Base-by-base conservation (phyloP, 2,329 filamentous ascomycete genomes). In the Exophiala spinifera region DNA sequence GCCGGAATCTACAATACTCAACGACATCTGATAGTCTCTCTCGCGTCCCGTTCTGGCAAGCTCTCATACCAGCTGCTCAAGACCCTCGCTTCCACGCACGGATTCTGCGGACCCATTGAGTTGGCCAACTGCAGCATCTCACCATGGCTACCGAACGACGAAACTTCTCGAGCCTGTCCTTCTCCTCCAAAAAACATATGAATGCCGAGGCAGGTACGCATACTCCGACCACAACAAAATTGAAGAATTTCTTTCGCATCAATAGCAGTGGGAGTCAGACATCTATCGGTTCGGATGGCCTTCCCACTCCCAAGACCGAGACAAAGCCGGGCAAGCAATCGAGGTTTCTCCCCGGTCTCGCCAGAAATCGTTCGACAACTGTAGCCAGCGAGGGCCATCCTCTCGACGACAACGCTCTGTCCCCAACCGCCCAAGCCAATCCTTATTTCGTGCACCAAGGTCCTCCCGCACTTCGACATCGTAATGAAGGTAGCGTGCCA, bases 381-480 rank as follows among this genome's bases (percentile, higher is more conserved):
- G 89, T 95, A 53, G 89, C 89, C 63, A 96, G 91, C 73, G 92
- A 96, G 74, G 91, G 91, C 64, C 91, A 96, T 69, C 83, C 87
- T 55, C 80, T 96, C 61, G 92, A 96, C 64, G 91, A 96, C 71
- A 79, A 83, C 58, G 55, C 60, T n/a, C 80, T 95, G 66, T 96
- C 91, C 67, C 94, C 94, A 21, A 97, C 91, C 3, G 92, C 91
- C 48, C 85, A 92, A 68, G 92, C 91, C 61, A 99, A 99, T 70
- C 94, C 94, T 15, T 99, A 99, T 74, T 99, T 97, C 72, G 88
- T 86, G 63, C 94, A 97, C 70, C 94, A 99, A 74, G 94, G 94
- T 53, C 91, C 91, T 65, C 94, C 94, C 3, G 89, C 89, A 61
- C 78, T 97, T 65, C 87, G 92, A 68, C 94, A 99, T 75, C 91